Base-by-base conservation (phyloP, 139 green algal genomes). In the Monoraphidium neglectum region DNA sequence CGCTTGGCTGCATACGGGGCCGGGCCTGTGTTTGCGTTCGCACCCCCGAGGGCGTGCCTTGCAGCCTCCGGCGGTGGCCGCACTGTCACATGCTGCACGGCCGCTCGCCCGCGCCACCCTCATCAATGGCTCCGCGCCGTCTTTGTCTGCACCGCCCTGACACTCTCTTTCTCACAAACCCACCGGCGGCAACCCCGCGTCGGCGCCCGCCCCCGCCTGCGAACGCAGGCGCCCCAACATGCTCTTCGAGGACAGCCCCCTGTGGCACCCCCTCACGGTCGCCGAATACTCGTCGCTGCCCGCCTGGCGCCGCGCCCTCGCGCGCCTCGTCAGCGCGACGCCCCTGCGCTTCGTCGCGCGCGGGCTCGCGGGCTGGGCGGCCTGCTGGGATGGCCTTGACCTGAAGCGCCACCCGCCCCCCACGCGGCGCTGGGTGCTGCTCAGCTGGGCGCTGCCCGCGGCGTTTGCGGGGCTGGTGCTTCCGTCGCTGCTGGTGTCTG, bases 261-360 rank as follows among this genome's bases (percentile, higher is more conserved):
- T 53, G 28, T 89, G 84, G 84, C 84, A 85, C 70, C 72, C 79
- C 47, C 13, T 78, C 5, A 70, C 68, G 10, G 46, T 64, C 12
- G 4, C 36, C 10, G 67, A 72, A 32, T 46, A 79, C 24, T 67
- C 62, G 3, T 36, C 38, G 35, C 36, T 82, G 21, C 49, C 59
- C 12, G 28, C 60, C 2, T 69, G 49, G 60, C 38, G 26, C 23
- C 35, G 53, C 28, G 12, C n/a, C 0, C 68, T 74, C 32, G n/a
- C 49, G 43, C 72, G 54, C 13, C 62, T 86, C 21, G 32, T 77
- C 1, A 37, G 35, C 13, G 56, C 76, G 3, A 84, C 81, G 2
- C 85, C 85, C 3, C 76, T 90, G 33, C 84, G 84, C 40, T 80
- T 90, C 61, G 46, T 90, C 0, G 57, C 65, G 21, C 72, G 65